phyloP scores from a whole-genome alignment of 495 filamentous ascomycete species.

The Symbiotaphrina buchneri region DNA sequence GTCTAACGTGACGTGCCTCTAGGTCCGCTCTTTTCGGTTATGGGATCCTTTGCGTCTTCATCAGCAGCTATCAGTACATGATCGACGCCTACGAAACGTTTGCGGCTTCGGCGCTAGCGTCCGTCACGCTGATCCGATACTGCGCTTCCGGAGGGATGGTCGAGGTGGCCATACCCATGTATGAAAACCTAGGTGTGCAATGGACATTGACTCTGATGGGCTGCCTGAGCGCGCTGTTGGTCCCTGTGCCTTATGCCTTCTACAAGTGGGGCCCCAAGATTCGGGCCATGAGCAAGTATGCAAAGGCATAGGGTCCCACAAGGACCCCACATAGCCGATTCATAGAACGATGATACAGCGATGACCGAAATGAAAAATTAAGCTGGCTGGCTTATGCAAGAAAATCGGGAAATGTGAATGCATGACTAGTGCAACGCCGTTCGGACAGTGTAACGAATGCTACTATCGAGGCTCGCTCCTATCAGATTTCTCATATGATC shows the following conservation, averaged over 20 bases:
- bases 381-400: too few relatives aligned
- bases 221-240: constrained; percentile 22
- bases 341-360: too few relatives aligned
- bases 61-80: constrained; percentile 29
- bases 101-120: constrained; percentile 20
- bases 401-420: too few relatives aligned
- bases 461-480: too few relatives aligned
- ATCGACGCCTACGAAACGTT: constrained; percentile 28
- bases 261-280: constrained; percentile 24
- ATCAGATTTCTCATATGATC: too few relatives aligned
- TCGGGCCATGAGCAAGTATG: constrained; percentile 22
- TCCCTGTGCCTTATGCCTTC: constrained; percentile 29
- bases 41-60: constrained; percentile 16
- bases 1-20: too few relatives aligned
- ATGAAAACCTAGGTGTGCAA: constrained; percentile 13
- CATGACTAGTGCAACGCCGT: too few relatives aligned
- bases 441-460: too few relatives aligned
- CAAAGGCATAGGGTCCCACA: too few relatives aligned
- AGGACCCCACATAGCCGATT: too few relatives aligned
- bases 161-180: constrained; percentile 14
- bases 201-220: constrained; percentile 24
- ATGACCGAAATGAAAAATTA: too few relatives aligned
- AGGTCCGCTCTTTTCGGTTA: constrained; percentile 11
- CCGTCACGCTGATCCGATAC: constrained; percentile 27
- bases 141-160: constrained; percentile 25